Base-by-base conservation (phyloP, 805 yeast species). In the Teunomyces gatunensis region DNA sequence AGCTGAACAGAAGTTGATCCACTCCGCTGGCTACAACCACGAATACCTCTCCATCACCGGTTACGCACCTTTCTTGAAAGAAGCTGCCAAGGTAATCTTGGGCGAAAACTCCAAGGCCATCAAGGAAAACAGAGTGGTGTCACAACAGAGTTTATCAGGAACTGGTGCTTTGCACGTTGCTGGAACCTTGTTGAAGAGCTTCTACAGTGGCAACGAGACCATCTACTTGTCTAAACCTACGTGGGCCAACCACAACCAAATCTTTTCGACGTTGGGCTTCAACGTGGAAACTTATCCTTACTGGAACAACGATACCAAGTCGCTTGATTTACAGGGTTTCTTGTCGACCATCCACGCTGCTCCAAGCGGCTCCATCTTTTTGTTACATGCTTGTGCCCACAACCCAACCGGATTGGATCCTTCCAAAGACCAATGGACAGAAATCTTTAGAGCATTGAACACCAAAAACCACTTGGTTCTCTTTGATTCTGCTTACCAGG, bases 331-430 rank as follows among this genome's bases (percentile, higher is more conserved):
- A 49, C 73, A 78, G 6, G 96, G 90, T 0, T 82, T 84, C 61
- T 56, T 91, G 32, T 54, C 58, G 10, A 71, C 89, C 39, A 84
- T 92, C 53, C 73, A 79, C 41, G 48, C 64, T 17, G 95, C 97
- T 10, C 85, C 85, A 46, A 64, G 66, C 6, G 96, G 96, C 42
- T 89, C 96, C 12, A 63, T 89, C 39, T 83, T 92, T 57, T 68
- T 92, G 48, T 75, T 92, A 50, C 99, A 92, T 64, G 90, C 98
- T 3, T 91, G 97, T 68, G 98, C 98, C 29, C 99, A 92, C 71
- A 92, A 92, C 68, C 98, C 99, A 50, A 92, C 98, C 18, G 99
- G 98, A 36, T 81, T 92, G 57, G 99, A 92, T 67, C 98, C 98
- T 48, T 81, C 87, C 2, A 73, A 75, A 49, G 86, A 79, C 44